Evolutionary conservation across 106 monocot genomes (phyloP).

Genomic region (Allium cepa): DNA sequence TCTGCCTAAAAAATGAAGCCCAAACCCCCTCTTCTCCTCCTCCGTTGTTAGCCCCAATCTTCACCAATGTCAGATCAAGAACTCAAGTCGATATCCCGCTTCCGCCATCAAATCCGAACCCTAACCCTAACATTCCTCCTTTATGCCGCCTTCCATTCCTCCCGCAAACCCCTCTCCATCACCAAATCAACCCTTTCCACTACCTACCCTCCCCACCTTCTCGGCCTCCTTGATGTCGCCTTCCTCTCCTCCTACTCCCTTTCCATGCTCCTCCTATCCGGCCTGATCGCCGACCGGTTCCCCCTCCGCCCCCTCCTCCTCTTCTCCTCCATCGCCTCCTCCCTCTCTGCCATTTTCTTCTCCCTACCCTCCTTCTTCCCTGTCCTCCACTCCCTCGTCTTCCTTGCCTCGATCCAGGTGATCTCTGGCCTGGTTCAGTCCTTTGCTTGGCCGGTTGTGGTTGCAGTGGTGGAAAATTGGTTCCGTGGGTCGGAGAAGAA

Average conservation of each 20-base stretch:
- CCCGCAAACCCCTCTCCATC: constrained; percentile 96
- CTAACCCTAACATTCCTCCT: constrained; percentile 72
- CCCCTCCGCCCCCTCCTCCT: constrained; percentile 63
- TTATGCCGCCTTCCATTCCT: constrained; percentile 90
- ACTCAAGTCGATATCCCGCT: not conserved
- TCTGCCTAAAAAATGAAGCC: too few relatives aligned
- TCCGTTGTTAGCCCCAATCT: too few relatives aligned
- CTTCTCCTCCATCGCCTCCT: constrained; percentile 44
- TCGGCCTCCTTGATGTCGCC: constrained; percentile 89
- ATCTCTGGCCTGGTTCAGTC: constrained; percentile 64
- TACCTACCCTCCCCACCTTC: constrained; percentile 65
- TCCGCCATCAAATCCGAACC: constrained; percentile 9
- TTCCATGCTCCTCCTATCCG: constrained; percentile 71
- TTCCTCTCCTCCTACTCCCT: constrained; percentile 82
- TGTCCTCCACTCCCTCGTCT: constrained; percentile 37
- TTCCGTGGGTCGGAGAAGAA: constrained; percentile 45
- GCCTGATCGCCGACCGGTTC: constrained; percentile 66
- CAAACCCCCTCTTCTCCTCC: too few relatives aligned
- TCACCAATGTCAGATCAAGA: too few relatives aligned
- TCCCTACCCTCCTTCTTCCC: constrained; percentile 58
- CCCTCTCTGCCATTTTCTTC: constrained; percentile 29
- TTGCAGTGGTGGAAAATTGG: constrained; percentile 92
- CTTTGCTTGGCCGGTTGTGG: constrained; percentile 84
- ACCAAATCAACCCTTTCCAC: constrained; percentile 62
- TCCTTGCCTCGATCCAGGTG: constrained; percentile 55